phyloP scores from a whole-genome alignment of 108 stramenopile genomes.

The Pinguiococcus pyrenoidosus region DNA sequence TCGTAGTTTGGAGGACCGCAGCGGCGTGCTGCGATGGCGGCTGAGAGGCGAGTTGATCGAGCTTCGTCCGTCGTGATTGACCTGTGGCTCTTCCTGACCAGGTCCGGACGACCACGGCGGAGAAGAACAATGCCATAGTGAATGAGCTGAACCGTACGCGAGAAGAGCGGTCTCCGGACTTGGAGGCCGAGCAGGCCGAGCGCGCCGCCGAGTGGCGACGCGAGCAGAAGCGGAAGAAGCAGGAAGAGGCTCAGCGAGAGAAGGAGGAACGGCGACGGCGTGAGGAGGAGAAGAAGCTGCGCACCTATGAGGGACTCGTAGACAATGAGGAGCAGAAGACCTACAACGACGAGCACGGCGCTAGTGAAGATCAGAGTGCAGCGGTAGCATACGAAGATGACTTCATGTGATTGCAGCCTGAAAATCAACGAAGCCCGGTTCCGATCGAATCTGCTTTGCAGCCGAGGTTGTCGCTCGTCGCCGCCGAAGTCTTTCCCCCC shows the following conservation, averaged over 20 bases:
- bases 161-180: conserved; percentile 35
- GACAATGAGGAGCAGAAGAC: conserved; percentile 8
- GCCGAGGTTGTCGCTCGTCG: no score
- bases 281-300: conserved; percentile 12
- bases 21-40: not conserved
- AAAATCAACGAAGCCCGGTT: no score
- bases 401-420: conserved; percentile 30
- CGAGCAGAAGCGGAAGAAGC: not conserved
- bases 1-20: not conserved
- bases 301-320: conserved; percentile 17
- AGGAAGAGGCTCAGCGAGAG: conserved; percentile 4
- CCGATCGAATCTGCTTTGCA: no score
- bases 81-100: not conserved
- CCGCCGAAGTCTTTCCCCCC: no score
- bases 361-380: conserved; percentile 3
- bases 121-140: conserved; percentile 41
- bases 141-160: conserved; percentile 38
- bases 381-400: conserved; percentile 24
- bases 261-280: conserved; percentile 1
- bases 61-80: not conserved
- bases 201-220: conserved; percentile 6
- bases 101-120: conserved; percentile 13
- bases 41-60: conserved; percentile 6
- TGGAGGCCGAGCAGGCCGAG: conserved; percentile 8
- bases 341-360: conserved; percentile 10